Conservation (phyloP, 805 yeast genomes). For the Teunomyces cretensis region DNA sequence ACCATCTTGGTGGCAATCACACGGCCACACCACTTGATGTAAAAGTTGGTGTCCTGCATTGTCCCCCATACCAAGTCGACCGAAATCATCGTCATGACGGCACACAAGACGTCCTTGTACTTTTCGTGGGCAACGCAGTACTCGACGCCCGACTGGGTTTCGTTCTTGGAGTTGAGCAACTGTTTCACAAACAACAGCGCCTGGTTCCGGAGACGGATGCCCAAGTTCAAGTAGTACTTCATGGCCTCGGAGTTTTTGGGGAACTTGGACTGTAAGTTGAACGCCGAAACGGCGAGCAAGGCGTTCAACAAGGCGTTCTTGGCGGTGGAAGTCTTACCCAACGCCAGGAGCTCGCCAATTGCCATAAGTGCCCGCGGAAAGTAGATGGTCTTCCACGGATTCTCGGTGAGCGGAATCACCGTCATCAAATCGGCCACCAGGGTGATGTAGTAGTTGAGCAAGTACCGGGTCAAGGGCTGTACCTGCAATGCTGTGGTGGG, state of each 20-base stretch:
- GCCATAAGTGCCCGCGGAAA: constrained; percentile 82
- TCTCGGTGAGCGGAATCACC: constrained; percentile 66
- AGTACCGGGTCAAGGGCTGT: constrained; percentile 68
- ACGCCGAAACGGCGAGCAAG: constrained; percentile 76
- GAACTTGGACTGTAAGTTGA: constrained; percentile 72
- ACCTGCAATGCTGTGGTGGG: constrained; percentile 64
- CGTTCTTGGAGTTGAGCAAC: constrained; percentile 42
- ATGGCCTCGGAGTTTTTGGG: constrained; percentile 62
- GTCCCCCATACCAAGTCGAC: constrained; percentile 91
- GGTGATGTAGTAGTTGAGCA: constrained; percentile 68
- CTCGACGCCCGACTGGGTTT: constrained; percentile 40
- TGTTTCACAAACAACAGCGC: constrained; percentile 67
- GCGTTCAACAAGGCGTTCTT: constrained; percentile 79
- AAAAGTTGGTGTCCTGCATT: constrained; percentile 78
- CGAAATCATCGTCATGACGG: constrained; percentile 81
- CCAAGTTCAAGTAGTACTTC: constrained; percentile 69
- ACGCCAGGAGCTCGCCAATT: constrained; percentile 72
- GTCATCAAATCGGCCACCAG: constrained; percentile 81
- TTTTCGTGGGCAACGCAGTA: constrained; percentile 53
- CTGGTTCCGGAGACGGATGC: constrained; percentile 71
- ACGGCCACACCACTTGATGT: constrained; percentile 73
- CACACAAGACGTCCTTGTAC: constrained; percentile 81
- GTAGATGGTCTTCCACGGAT: constrained; percentile 87
- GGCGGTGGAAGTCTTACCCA: constrained; percentile 74
- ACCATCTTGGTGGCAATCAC: constrained; percentile 70